A percentile compares a stretch with the other conserved stretches of the same genome.
Conservation (phyloP, 441 rosid species). For the Erodium chrysanthum region DNA sequence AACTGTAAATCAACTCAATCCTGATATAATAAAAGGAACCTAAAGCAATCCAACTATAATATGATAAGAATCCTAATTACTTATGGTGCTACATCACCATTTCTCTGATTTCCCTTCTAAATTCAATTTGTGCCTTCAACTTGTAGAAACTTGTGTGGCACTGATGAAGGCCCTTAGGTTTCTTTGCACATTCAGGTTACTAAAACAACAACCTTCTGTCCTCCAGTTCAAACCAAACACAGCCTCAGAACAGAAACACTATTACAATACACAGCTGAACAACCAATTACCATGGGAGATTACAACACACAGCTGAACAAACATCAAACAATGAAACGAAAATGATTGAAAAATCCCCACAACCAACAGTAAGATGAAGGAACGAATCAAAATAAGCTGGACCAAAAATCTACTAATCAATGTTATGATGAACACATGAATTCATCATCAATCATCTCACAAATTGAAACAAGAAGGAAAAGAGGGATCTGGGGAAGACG, state of each 20-base stretch:
- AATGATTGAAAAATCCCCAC: neutral
- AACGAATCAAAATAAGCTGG: neutral
- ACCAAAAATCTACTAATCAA: neutral
- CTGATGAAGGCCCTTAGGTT: neutral
- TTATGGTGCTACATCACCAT: no score
- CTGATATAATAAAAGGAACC: no score
- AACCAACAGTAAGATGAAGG: neutral
- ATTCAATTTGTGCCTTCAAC: no score
- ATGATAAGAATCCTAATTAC: no score
- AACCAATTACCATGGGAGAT: no score
- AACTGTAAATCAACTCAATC: no score
- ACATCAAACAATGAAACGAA: neutral
- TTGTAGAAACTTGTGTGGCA: neutral
- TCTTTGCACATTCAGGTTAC: neutral
- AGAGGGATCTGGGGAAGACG: neutral
- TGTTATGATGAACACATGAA: no score
- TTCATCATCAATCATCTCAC: neutral
- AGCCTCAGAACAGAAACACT: neutral
- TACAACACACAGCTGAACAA: neutral
- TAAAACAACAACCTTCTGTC: neutral
- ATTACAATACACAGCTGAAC: neutral
- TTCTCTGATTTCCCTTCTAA: neutral
- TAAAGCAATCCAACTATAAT: no score
- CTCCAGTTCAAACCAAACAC: neutral
- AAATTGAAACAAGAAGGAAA: neutral